phyloP scores from a whole-genome alignment of 164 flowering plant genomes.

The Vitis riparia region DNA sequence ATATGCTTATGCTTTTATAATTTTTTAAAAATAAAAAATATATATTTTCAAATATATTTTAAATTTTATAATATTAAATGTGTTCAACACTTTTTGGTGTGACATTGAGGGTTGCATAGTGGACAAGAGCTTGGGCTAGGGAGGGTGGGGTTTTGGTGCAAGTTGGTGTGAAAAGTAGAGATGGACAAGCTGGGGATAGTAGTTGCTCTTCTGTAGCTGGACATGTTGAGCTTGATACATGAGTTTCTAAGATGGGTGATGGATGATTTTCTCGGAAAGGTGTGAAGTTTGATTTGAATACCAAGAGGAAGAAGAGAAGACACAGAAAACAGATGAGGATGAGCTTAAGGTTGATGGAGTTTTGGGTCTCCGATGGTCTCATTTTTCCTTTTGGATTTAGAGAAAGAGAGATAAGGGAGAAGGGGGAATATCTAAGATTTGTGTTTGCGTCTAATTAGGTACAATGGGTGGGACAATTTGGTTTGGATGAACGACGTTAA shows the following conservation, averaged over 20 bases:
- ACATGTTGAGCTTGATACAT: slow-evolving; percentile 7
- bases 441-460: too few relatives aligned
- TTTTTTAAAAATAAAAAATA: too few relatives aligned
- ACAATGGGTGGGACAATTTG: too few relatives aligned
- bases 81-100: slow-evolving; percentile 34
- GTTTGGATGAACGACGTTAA: too few relatives aligned
- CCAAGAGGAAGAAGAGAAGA: slow-evolving; percentile 25
- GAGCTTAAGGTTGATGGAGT: slow-evolving; percentile 25
- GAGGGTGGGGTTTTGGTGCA: slow-evolving; percentile 62
- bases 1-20: too few relatives aligned
- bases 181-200: slow-evolving; percentile 5
- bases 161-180: slow-evolving; percentile 12
- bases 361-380: slow-evolving; percentile 26
- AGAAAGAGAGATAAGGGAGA: background rate
- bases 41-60: too few relatives aligned
- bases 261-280: slow-evolving; percentile 9
- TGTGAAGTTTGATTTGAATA: slow-evolving; percentile 20
- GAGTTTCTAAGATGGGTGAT: slow-evolving; percentile 5
- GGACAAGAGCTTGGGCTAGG: slow-evolving; percentile 52
- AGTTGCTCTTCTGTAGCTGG: background rate
- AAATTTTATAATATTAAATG: too few relatives aligned
- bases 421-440: background rate
- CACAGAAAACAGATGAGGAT: slow-evolving; percentile 24
- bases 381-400: slow-evolving; percentile 7
- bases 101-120: slow-evolving; percentile 63